Evolutionary conservation across 768 basidiomycete genomes (phyloP).

Genomic region (Amanita jacksonii): DNA sequence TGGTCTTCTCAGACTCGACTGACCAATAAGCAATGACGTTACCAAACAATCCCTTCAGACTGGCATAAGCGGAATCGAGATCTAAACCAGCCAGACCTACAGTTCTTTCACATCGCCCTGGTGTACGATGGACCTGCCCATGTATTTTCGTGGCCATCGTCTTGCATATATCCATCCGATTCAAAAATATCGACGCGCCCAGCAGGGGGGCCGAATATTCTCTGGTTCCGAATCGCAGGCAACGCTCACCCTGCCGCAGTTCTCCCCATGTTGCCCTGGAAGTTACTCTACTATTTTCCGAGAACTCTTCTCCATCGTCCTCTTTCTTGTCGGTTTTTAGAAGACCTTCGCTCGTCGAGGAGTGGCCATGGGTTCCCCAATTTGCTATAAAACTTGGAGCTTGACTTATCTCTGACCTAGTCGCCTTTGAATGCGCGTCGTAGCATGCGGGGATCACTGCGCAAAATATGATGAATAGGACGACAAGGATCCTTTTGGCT

Average conservation of each 20-base stretch:
- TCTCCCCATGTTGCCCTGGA: constrained; percentile 17
- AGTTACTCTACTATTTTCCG: not conserved
- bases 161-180: constrained; percentile 19
- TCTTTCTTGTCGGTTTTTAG: too few species aligned
- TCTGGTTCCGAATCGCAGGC: constrained; percentile 19
- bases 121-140: constrained; percentile 15
- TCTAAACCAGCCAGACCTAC: constrained; percentile 13
- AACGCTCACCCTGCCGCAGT: constrained; percentile 15
- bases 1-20: constrained; percentile 16
- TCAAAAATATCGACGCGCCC: constrained; percentile 18
- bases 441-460: not conserved
- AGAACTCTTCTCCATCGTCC: too few species aligned
- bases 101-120: constrained; percentile 20
- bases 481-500: not conserved
- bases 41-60: constrained; percentile 22
- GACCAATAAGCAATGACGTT: constrained; percentile 23
- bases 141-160: constrained; percentile 20
- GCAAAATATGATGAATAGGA: not conserved
- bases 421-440: not conserved
- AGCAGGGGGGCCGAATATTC: constrained; percentile 22
- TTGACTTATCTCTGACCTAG: not conserved
- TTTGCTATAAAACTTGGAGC: not conserved
- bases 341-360: not conserved
- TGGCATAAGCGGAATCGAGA: not conserved
- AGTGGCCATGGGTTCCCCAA: not conserved